Conservation (phyloP, 2,329 filamentous ascomycete species). For the Hymenoscyphus fraxineus region DNA sequence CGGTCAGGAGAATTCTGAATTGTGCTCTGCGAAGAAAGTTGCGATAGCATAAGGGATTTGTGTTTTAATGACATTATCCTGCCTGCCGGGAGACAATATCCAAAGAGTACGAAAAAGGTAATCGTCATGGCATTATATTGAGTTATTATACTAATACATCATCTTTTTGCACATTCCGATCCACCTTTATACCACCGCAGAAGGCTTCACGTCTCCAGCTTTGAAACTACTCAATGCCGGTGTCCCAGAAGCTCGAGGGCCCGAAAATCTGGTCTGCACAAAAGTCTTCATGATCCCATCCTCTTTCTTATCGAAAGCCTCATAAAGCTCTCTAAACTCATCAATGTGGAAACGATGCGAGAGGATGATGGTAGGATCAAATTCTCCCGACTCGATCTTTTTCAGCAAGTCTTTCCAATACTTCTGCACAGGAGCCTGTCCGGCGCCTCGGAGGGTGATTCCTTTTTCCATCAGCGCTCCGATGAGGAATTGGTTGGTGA, state of each 20-base stretch:
- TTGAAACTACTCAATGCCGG: constrained; percentile 46
- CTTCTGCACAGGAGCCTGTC: constrained; percentile 64
- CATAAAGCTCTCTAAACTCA: constrained; percentile 65
- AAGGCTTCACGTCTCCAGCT: constrained; percentile 18
- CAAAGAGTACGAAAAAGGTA: too few species aligned
- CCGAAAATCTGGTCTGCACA: constrained; percentile 55
- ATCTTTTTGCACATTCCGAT: too few species aligned
- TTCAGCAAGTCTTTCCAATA: constrained; percentile 76
- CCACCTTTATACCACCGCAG: constrained; percentile 9
- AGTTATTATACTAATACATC: too few species aligned
- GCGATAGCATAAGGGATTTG: too few species aligned
- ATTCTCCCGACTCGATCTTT: constrained; percentile 60
- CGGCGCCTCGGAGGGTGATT: constrained; percentile 60
- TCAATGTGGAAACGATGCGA: constrained; percentile 74
- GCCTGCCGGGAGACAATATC: too few species aligned
- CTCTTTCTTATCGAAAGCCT: constrained; percentile 54
- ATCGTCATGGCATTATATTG: too few species aligned
- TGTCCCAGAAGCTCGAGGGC: constrained; percentile 45
- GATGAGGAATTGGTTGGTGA: constrained; percentile 64
- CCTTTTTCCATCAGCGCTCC: constrained; percentile 63
- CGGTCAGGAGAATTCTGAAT: too few species aligned
- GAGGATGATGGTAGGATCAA: constrained; percentile 77
- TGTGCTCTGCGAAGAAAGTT: too few species aligned
- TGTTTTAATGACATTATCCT: too few species aligned
- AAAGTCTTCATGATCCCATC: constrained; percentile 80